Conservation (phyloP, 1,284 basidiomycete species). For the Meripilus lineatus region DNA sequence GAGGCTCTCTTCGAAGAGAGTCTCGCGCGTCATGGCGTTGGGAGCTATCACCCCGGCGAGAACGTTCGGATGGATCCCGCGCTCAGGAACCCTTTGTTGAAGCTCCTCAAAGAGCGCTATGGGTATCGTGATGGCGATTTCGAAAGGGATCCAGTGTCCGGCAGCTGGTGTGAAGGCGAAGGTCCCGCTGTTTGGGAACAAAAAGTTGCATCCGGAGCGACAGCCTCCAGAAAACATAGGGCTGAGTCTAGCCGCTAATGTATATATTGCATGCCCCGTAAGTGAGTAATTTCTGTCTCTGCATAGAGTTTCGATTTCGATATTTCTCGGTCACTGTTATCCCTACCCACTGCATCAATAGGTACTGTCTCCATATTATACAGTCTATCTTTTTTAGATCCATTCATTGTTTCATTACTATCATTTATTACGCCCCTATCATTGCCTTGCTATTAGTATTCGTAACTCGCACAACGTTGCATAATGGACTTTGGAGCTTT, state of each 20-base stretch:
- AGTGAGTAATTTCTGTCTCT: not conserved
- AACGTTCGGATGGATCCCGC: slow-evolving; percentile 83
- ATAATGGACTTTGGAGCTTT: too few species aligned
- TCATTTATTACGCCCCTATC: too few species aligned
- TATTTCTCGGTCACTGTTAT: not conserved
- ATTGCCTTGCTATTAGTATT: too few species aligned
- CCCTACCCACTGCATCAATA: not conserved
- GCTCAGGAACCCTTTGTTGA: slow-evolving; percentile 70
- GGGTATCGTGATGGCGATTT: slow-evolving; percentile 82
- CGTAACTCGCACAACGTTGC: too few species aligned
- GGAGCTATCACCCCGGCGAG: slow-evolving; percentile 77
- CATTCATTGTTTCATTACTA: too few species aligned
- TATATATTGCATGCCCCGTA: not conserved
- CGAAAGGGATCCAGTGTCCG: slow-evolving; percentile 57
- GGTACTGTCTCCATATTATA: too few species aligned
- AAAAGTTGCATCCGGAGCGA: slow-evolving; percentile 37
- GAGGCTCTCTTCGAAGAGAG: slow-evolving; percentile 83
- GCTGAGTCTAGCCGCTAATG: slow-evolving; percentile 16
- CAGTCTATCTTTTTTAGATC: too few species aligned
- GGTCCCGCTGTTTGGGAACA: slow-evolving; percentile 60
- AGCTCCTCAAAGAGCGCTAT: slow-evolving; percentile 63
- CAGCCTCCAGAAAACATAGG: slow-evolving; percentile 30
- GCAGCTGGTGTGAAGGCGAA: slow-evolving; percentile 62
- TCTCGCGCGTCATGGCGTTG: slow-evolving; percentile 68
- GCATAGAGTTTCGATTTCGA: not conserved